phyloP scores from a whole-genome alignment of 1,284 basidiomycete genomes.

The Trametes pubescens region DNA sequence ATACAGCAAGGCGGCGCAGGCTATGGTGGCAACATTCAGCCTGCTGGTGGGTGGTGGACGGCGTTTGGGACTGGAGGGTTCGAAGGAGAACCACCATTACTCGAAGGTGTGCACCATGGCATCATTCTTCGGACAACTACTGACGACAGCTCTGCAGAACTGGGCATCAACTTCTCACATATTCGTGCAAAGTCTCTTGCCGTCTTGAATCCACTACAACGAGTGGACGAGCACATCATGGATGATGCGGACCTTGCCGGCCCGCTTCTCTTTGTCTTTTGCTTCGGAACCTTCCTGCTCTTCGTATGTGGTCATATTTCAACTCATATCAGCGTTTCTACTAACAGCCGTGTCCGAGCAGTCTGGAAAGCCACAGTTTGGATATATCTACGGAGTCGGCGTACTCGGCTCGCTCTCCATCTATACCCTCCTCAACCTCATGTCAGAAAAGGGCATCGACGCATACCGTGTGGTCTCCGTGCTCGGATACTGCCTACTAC shows the following conservation, averaged over 20 bases:
- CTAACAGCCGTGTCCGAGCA: constrained; percentile 43
- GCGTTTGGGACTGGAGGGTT: constrained; percentile 96
- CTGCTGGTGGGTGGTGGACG: constrained; percentile 87
- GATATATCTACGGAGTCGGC: constrained; percentile 98
- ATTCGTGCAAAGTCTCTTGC: constrained; percentile 95
- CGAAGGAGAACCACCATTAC: constrained; percentile 91
- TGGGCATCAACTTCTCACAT: constrained; percentile 97
- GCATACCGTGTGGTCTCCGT: constrained; percentile 97
- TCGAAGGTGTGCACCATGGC: constrained; percentile 73
- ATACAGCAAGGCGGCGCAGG: constrained; percentile 55
- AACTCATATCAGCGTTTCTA: neutral
- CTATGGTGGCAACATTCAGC: constrained; percentile 78
- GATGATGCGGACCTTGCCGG: constrained; percentile 99
- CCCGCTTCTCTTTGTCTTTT: constrained; percentile 93
- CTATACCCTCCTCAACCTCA: constrained; percentile 96
- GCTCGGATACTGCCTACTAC: constrained; percentile 95
- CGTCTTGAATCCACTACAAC: constrained; percentile 91
- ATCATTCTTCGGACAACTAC: neutral
- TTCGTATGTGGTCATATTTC: constrained; percentile 65
- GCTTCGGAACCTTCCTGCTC: constrained; percentile 91
- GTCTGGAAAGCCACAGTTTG: constrained; percentile 99
- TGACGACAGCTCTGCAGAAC: constrained; percentile 62
- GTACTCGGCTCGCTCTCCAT: constrained; percentile 94
- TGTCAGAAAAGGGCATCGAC: constrained; percentile 96
- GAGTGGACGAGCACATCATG: constrained; percentile 96